Conservation (phyloP, 805 yeast genomes). For the Wickerhamomyces chambardii region DNA sequence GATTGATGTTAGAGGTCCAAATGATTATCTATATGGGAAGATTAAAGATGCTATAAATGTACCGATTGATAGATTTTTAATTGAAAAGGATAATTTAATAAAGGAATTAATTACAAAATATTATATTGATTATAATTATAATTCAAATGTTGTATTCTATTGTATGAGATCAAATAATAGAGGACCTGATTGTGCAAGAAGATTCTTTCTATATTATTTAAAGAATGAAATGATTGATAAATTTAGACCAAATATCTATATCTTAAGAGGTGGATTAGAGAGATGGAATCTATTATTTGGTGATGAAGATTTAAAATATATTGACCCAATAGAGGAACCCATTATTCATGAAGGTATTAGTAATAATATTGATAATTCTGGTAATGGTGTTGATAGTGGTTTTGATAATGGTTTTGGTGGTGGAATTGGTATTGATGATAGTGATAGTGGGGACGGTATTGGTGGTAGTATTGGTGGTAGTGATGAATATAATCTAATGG, state of each 20-base stretch:
- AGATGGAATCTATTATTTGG: conserved; percentile 13
- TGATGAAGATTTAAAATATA: conserved; percentile 2
- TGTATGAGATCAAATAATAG: conserved; percentile 16
- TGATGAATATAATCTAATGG: too few relatives aligned
- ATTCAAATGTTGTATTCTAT: conserved; percentile 9
- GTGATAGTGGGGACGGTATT: too few relatives aligned
- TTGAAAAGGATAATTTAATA: conserved; percentile 1
- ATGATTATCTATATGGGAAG: conserved; percentile 5
- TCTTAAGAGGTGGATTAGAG: conserved; percentile 14
- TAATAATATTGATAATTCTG: background rate
- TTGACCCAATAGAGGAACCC: conserved; percentile 1
- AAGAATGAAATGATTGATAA: conserved; percentile 1
- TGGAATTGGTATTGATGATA: too few relatives aligned
- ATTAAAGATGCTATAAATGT: conserved; percentile 2
- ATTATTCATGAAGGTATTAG: background rate
- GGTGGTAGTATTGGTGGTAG: too few relatives aligned
- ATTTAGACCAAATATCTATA: conserved; percentile 4
- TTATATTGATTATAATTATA: background rate
- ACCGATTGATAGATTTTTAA: conserved; percentile 5
- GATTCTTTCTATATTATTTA: conserved; percentile 1
- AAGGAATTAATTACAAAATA: conserved; percentile 3
- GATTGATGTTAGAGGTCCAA: conserved; percentile 13
- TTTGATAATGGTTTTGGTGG: too few relatives aligned
- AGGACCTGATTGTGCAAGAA: conserved; percentile 11
- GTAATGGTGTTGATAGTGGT: too few relatives aligned